A percentile compares a stretch with the other conserved stretches of the same genome.
Conservation (phyloP, 2,329 filamentous ascomycete species). For the Akanthomyces muscarius region DNA sequence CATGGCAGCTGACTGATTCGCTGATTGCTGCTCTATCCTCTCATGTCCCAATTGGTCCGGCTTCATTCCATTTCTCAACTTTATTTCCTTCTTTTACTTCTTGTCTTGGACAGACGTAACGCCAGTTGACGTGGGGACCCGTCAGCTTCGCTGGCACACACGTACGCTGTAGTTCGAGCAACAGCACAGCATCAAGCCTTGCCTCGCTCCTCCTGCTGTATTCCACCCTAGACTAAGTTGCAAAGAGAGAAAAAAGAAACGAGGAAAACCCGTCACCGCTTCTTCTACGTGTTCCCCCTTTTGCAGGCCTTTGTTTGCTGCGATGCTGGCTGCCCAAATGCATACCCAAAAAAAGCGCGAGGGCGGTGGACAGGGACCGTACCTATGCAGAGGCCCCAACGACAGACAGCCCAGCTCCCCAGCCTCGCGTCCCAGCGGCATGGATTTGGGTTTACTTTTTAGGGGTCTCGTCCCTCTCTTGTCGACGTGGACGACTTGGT, state of each 20-base stretch:
- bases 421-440: background rate
- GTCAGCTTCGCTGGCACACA: background rate
- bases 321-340: background rate
- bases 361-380: background rate
- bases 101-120: background rate
- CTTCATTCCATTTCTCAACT: background rate
- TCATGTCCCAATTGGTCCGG: background rate
- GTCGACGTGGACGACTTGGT: background rate
- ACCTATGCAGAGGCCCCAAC: too few relatives aligned
- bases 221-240: background rate
- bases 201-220: background rate
- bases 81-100: background rate
- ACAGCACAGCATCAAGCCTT: background rate
- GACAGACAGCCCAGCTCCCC: background rate
- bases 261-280: background rate
- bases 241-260: background rate
- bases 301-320: background rate
- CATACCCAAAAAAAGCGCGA: background rate
- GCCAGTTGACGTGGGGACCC: background rate
- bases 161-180: background rate
- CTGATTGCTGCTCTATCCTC: too few relatives aligned
- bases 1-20: background rate
- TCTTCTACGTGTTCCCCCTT: background rate
- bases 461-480: background rate
- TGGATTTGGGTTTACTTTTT: background rate